These are phyloP conservation scores for Termitomyces sp. DNA, from an alignment of 768 basidiomycete species.

Conservation along the genomic window DNA sequence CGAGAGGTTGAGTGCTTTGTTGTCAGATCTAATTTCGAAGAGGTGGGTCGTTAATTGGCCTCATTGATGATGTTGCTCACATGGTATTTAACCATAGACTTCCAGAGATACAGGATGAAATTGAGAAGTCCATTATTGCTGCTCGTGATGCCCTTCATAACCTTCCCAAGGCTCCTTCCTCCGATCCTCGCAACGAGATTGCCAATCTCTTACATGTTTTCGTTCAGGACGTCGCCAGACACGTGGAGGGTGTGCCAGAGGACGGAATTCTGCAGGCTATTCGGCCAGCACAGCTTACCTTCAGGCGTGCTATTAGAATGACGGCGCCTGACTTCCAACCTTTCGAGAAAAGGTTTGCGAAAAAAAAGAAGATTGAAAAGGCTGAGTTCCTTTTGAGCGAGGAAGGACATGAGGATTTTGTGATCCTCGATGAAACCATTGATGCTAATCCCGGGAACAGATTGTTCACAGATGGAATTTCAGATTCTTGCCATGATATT, in stretches of 20 bases:
- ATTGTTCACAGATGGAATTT: too few relatives aligned
- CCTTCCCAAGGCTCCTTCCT: conserved; percentile 48
- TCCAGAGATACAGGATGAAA: conserved; percentile 55
- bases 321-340: conserved; percentile 60
- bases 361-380: not conserved
- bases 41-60: conserved; percentile 31
- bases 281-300: conserved; percentile 39
- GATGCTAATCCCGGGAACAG: too few relatives aligned
- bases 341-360: conserved; percentile 21
- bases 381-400: too few relatives aligned
- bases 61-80: not conserved
- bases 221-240: conserved; percentile 31
- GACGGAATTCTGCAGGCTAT: conserved; percentile 54
- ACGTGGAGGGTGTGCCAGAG: conserved; percentile 49
- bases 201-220: conserved; percentile 42
- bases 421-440: too few relatives aligned
- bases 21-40: conserved; percentile 59
- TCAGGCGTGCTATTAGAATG: conserved; percentile 38
- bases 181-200: conserved; percentile 54
- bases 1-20: conserved; percentile 47
- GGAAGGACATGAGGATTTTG: too few relatives aligned
- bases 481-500: too few relatives aligned
- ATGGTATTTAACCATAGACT: conserved; percentile 33
- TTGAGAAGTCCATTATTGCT: conserved; percentile 36
- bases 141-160: conserved; percentile 21